Conservation (phyloP, 495 filamentous ascomycete genomes). For the Stereocaulon alpinum region DNA sequence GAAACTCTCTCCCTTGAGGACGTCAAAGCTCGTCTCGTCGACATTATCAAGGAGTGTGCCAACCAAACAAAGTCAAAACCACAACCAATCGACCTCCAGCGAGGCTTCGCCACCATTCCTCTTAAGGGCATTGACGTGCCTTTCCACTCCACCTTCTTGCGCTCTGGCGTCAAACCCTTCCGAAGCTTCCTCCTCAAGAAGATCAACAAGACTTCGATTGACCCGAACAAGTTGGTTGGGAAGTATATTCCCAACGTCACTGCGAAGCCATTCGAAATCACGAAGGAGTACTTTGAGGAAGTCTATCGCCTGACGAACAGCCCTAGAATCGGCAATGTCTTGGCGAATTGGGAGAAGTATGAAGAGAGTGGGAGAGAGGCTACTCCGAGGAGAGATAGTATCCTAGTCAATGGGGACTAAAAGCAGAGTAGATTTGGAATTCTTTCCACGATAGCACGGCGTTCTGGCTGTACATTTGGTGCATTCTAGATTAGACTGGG, state of each 20-base stretch:
- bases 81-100: conserved; percentile 73
- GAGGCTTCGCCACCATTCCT: conserved; percentile 93
- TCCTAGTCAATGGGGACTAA: conserved; percentile 8
- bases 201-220: conserved; percentile 96
- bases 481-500: not conserved
- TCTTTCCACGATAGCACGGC: not conserved
- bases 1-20: conserved; percentile 70
- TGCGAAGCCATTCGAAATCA: conserved; percentile 85
- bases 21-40: conserved; percentile 72
- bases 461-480: not conserved
- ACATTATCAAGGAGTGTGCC: conserved; percentile 77
- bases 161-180: conserved; percentile 97
- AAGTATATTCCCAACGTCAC: conserved; percentile 99
- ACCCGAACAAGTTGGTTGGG: conserved; percentile 88
- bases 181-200: conserved; percentile 95
- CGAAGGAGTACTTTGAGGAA: conserved; percentile 98
- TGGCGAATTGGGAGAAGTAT: conserved; percentile 75
- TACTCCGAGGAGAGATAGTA: conserved; percentile 12
- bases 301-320: conserved; percentile 90
- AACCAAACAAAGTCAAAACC: conserved; percentile 81
- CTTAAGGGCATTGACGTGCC: conserved; percentile 96
- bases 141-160: conserved; percentile 96
- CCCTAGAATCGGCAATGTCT: conserved; percentile 77
- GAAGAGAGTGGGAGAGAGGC: conserved; percentile 38
- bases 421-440: not conserved